Conservation (phyloP, 2,329 filamentous ascomycete genomes). For the Fusarium praegraminearum region DNA sequence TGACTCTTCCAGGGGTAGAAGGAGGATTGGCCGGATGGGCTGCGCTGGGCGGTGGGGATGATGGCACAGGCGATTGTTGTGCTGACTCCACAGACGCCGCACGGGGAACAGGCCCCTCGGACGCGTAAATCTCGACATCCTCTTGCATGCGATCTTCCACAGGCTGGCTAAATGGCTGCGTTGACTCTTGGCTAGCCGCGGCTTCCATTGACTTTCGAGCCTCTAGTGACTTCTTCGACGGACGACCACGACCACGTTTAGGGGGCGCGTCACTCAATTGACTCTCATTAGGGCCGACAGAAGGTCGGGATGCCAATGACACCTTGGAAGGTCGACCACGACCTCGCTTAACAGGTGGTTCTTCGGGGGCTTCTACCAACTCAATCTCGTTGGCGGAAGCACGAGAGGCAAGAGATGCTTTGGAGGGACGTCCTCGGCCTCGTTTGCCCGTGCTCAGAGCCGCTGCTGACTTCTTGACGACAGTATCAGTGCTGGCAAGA, state of each 20-base stretch:
- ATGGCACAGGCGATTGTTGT: constrained; percentile 33
- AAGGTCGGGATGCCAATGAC: constrained; percentile 46
- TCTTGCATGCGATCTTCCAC: constrained; percentile 33
- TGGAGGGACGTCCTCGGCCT: constrained; percentile 49
- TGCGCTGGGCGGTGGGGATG: constrained; percentile 37
- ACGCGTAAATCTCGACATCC: constrained; percentile 32
- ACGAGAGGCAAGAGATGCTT: constrained; percentile 48
- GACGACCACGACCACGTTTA: constrained; percentile 50
- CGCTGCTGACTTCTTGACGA: constrained; percentile 53
- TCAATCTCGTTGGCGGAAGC: constrained; percentile 46
- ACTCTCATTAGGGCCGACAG: constrained; percentile 39
- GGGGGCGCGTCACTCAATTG: constrained; percentile 39
- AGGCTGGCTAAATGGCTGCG: constrained; percentile 27
- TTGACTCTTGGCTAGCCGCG: constrained; percentile 30
- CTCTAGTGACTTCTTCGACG: constrained; percentile 50
- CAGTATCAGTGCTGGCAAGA: constrained; percentile 57
- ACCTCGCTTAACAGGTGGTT: constrained; percentile 46
- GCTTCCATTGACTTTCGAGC: constrained; percentile 41
- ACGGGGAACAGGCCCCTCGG: constrained; percentile 23
- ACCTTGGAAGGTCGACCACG: constrained; percentile 51
- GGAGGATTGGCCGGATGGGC: constrained; percentile 49
- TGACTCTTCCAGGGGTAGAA: constrained; percentile 57
- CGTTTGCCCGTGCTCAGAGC: constrained; percentile 41
- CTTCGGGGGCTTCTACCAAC: constrained; percentile 32
- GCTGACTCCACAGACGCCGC: constrained; percentile 40